Conservation (phyloP, 208 protist species). For the Trypanosoma platydactyli region DNA sequence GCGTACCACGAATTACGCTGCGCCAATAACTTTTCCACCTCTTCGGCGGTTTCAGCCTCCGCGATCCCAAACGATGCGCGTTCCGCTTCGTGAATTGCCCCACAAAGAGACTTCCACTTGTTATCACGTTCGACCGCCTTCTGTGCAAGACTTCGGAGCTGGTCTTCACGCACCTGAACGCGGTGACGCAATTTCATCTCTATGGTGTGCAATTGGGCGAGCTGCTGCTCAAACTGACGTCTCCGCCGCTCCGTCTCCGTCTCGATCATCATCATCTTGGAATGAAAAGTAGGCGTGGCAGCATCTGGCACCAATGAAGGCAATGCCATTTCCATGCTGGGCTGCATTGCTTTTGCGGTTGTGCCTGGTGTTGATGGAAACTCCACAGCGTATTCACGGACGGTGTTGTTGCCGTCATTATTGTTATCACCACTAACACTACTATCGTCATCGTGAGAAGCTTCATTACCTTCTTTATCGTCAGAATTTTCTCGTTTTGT, state of each 20-base stretch:
- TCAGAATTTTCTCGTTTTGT: background rate
- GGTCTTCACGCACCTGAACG: slow-evolving; percentile 18
- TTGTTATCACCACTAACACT: background rate
- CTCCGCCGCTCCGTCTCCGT: slow-evolving; percentile 7
- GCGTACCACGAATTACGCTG: slow-evolving; percentile 46
- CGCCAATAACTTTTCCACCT: slow-evolving; percentile 35
- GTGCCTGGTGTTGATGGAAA: slow-evolving; percentile 17
- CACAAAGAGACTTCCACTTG: slow-evolving; percentile 64
- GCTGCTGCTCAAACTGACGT: slow-evolving; percentile 29
- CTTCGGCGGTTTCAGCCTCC: slow-evolving; percentile 32
- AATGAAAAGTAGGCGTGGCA: background rate
- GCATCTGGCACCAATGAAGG: background rate
- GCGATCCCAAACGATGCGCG: slow-evolving; percentile 50
- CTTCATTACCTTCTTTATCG: background rate
- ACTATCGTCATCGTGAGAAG: background rate
- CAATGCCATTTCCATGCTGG: background rate
- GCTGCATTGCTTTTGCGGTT: slow-evolving; percentile 6
- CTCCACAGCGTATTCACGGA: background rate
- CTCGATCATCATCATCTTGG: slow-evolving; percentile 4
- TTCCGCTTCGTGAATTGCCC: slow-evolving; percentile 55
- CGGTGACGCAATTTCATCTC: slow-evolving; percentile 42
- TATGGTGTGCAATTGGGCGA: slow-evolving; percentile 34
- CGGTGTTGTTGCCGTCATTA: background rate
- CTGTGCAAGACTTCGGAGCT: slow-evolving; percentile 19
- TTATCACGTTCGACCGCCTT: slow-evolving; percentile 41